Conservation (phyloP, 345 rosid genomes). For the Gossypium mustelinum region DNA sequence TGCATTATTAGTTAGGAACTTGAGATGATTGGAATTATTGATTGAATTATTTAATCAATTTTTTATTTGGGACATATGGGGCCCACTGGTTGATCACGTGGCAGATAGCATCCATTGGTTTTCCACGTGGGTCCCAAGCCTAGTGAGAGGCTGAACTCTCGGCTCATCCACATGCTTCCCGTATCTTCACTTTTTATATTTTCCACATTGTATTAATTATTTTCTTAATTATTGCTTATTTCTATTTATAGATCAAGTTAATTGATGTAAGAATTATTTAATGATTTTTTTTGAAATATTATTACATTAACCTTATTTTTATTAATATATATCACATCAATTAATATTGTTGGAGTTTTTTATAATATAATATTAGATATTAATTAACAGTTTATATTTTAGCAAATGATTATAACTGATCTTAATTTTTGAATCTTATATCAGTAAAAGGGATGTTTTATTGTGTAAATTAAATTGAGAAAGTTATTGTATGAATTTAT, state of each 20-base stretch:
- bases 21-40: constrained; percentile 12
- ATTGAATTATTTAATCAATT: background rate
- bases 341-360: too few relatives aligned
- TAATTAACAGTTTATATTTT: too few relatives aligned
- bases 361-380: too few relatives aligned
- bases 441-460: background rate
- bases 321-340: too few relatives aligned
- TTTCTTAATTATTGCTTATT: background rate
- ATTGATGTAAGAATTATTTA: too few relatives aligned
- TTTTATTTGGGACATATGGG: background rate
- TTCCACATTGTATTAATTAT: background rate
- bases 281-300: background rate
- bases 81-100: constrained; percentile 6
- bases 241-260: too few relatives aligned
- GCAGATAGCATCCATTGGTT: background rate
- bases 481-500: background rate
- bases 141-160: constrained; percentile 6
- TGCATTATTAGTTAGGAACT: constrained; percentile 1
- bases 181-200: background rate
- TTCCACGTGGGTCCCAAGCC: constrained; percentile 6
- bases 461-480: background rate
- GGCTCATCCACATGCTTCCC: background rate
- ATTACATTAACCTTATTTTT: too few relatives aligned
- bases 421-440: too few relatives aligned
- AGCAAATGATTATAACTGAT: too few relatives aligned